Evolutionary conservation across 805 yeast genomes (phyloP).

Genomic region (Candida parachauliodes): DNA sequence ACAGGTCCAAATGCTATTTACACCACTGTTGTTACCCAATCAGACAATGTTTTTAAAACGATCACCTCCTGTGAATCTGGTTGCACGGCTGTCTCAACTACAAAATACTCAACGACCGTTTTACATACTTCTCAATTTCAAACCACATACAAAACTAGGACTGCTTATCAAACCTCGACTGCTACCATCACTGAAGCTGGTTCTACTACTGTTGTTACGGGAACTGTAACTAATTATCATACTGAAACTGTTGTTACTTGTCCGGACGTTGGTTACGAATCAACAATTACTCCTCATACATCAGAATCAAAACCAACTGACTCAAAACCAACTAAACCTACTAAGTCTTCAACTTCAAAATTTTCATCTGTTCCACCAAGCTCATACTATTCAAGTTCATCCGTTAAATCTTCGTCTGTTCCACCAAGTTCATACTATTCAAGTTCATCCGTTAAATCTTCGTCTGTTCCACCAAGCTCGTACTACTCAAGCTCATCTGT

Average conservation of each 20-base stretch:
- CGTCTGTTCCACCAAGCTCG: background rate
- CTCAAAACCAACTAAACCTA: background rate
- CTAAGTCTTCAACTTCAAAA: background rate
- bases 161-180: slow-evolving; percentile 1
- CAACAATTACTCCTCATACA: slow-evolving; percentile 2
- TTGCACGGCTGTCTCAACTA: slow-evolving; percentile 5
- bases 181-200: slow-evolving; percentile 4
- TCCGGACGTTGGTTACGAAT: slow-evolving; percentile 3
- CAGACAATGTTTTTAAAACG: background rate
- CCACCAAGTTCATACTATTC: background rate
- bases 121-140: slow-evolving; percentile 5
- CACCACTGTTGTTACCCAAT: background rate
- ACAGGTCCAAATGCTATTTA: slow-evolving; percentile 6
- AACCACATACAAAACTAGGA: slow-evolving; percentile 1
- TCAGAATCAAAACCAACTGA: background rate
- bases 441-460: background rate
- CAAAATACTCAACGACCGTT: slow-evolving; percentile 2
- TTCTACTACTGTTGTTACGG: slow-evolving; percentile 4
- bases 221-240: background rate
- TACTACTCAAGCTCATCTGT: background rate
- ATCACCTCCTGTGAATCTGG: slow-evolving; percentile 3
- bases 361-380: background rate
- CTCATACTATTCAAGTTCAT: background rate
- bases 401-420: background rate
- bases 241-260: slow-evolving; percentile 7